Percentiles rank a stretch among this genome's conserved stretches.
Evolutionary conservation across 345 rosid genomes (phyloP).

Genomic region (Bruguiera parviflora): DNA sequence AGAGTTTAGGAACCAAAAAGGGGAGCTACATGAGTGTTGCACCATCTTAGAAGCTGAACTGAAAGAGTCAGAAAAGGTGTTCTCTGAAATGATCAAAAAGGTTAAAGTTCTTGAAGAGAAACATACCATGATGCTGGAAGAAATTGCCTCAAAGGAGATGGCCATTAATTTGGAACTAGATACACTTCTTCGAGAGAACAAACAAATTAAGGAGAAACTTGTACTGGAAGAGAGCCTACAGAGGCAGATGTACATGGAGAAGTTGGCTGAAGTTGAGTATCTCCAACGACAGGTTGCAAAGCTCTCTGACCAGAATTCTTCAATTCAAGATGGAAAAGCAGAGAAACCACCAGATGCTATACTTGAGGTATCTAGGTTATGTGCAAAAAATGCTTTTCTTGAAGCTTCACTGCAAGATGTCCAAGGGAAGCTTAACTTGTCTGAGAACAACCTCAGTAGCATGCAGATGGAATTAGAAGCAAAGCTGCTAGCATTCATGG

Average conservation of each 20-base stretch:
- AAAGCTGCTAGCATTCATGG: slow-evolving; percentile 27
- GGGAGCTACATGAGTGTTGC: slow-evolving; percentile 42
- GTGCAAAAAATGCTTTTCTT: slow-evolving; percentile 35
- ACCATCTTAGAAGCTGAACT: slow-evolving; percentile 53
- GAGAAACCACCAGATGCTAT: slow-evolving; percentile 34
- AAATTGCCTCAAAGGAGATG: slow-evolving; percentile 52
- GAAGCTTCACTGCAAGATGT: slow-evolving; percentile 41
- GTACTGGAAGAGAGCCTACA: slow-evolving; percentile 32
- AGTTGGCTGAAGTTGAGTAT: slow-evolving; percentile 39
- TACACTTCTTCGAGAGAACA: slow-evolving; percentile 49
- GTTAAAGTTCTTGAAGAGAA: slow-evolving; percentile 52
- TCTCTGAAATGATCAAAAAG: slow-evolving; percentile 32
- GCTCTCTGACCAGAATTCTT: slow-evolving; percentile 36
- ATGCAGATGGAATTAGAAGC: slow-evolving; percentile 37
- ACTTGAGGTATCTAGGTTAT: slow-evolving; percentile 41
- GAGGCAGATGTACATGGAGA: slow-evolving; percentile 43
- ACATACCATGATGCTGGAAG: slow-evolving; percentile 45
- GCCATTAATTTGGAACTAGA: slow-evolving; percentile 53
- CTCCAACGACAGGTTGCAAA: slow-evolving; percentile 41
- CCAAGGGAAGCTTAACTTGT: slow-evolving; percentile 32
- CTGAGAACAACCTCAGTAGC: slow-evolving; percentile 29
- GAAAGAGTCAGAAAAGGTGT: slow-evolving; percentile 40
- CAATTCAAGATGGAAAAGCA: slow-evolving; percentile 36
- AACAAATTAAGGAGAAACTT: slow-evolving; percentile 33
- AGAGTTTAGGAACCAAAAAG: slow-evolving; percentile 46